Percentiles rank a stretch among this genome's conserved stretches.
These are phyloP conservation scores for Fusarium sp. DNA, from an alignment of 2,329 filamentous ascomycete genomes.

Conservation along the genomic window DNA sequence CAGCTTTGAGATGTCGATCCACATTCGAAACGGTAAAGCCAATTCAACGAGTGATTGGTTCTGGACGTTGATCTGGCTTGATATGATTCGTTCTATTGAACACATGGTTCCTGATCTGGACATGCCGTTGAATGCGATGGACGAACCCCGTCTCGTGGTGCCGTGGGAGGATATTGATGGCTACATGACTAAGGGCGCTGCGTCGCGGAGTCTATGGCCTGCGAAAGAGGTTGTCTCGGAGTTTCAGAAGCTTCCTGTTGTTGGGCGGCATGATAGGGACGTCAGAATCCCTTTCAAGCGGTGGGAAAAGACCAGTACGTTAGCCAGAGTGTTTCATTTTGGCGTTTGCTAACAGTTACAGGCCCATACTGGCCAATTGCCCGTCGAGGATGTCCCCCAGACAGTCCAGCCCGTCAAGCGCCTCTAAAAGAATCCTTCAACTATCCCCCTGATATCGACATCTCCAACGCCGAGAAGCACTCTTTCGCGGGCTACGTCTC, in stretches of 20 bases:
- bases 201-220: slow-evolving; percentile 55
- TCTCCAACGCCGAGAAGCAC: slow-evolving; percentile 58
- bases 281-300: slow-evolving; percentile 51
- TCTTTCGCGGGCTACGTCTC: slow-evolving; percentile 66
- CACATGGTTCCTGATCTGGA: slow-evolving; percentile 72
- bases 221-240: slow-evolving; percentile 55
- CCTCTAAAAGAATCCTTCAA: slow-evolving; percentile 56
- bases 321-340: neutral
- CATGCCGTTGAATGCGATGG: slow-evolving; percentile 72
- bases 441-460: slow-evolving; percentile 55
- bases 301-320: slow-evolving; percentile 63
- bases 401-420: slow-evolving; percentile 66
- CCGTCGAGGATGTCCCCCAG: slow-evolving; percentile 68
- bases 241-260: slow-evolving; percentile 55
- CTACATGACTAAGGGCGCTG: slow-evolving; percentile 62
- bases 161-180: slow-evolving; percentile 69
- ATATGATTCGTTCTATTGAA: slow-evolving; percentile 63
- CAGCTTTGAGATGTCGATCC: slow-evolving; percentile 70
- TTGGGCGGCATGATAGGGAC: slow-evolving; percentile 48
- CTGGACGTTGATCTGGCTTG: slow-evolving; percentile 66
- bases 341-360: slow-evolving; percentile 36
- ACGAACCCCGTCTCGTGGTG: slow-evolving; percentile 71
- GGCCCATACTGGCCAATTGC: slow-evolving; percentile 67
- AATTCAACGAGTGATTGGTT: slow-evolving; percentile 63
- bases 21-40: slow-evolving; percentile 62